Evolutionary conservation across 2,329 filamentous ascomycete genomes (phyloP).

Genomic region (Acarospora socialis): DNA sequence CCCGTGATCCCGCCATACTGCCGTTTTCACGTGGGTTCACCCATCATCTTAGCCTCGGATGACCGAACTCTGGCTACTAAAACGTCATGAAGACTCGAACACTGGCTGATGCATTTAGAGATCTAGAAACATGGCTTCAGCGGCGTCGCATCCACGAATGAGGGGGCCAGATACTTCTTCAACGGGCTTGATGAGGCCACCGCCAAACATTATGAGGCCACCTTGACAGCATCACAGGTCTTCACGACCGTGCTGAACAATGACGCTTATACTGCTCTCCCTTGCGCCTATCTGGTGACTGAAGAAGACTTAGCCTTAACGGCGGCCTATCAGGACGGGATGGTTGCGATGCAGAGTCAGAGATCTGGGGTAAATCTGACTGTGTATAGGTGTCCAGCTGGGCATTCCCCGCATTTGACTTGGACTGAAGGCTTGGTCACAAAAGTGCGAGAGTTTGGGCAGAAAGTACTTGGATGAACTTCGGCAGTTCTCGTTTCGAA

Average conservation of each 20-base stretch:
- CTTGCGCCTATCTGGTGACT: slow-evolving; percentile 22
- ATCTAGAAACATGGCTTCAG: slow-evolving; percentile 12
- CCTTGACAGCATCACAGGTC: slow-evolving; percentile 18
- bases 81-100: no score
- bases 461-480: slow-evolving; percentile 13
- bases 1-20: slow-evolving; percentile 17
- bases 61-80: no score
- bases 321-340: slow-evolving; percentile 21
- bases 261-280: slow-evolving; percentile 18
- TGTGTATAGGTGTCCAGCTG: slow-evolving; percentile 16
- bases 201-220: slow-evolving; percentile 16
- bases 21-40: slow-evolving; percentile 17
- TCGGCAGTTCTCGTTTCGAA: no score
- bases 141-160: slow-evolving; percentile 16
- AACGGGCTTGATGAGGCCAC: slow-evolving; percentile 16
- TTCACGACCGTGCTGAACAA: slow-evolving; percentile 19
- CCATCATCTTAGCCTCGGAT: no score
- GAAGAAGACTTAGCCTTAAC: slow-evolving; percentile 20
- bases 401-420: slow-evolving; percentile 22
- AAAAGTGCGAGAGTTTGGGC: slow-evolving; percentile 16
- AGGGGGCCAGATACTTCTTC: slow-evolving; percentile 19
- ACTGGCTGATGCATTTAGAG: no score
- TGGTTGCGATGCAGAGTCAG: slow-evolving; percentile 17
- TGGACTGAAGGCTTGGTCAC: slow-evolving; percentile 19
- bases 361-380: slow-evolving; percentile 18